A percentile compares a stretch with the other conserved stretches of the same genome.
Evolutionary conservation across 148 eudicot genomes (phyloP).

Genomic region (Fagopyrum tataricum): DNA sequence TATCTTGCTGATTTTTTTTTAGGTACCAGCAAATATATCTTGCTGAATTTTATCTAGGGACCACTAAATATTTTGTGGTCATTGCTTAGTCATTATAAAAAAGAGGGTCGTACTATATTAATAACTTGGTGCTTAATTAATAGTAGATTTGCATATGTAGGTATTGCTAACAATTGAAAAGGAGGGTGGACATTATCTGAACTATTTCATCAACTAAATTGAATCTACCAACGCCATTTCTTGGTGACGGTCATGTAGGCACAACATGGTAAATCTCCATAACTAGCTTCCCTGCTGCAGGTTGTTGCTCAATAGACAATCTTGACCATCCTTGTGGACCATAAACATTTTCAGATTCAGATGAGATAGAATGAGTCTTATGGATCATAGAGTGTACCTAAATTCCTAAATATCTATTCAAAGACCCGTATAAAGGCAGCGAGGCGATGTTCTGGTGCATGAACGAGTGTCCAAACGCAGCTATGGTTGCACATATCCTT

Average conservation of each 20-base stretch:
- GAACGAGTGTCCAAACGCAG: conserved; percentile 36
- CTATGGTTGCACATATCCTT: conserved; percentile 16
- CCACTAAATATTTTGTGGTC: conserved; percentile 8
- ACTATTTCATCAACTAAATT: conserved; percentile 19
- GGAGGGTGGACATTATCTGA: neutral
- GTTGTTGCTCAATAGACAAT: conserved; percentile 54
- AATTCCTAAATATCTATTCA: conserved; percentile 58
- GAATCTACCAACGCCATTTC: conserved; percentile 37
- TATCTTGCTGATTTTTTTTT: neutral
- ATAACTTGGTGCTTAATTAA: neutral
- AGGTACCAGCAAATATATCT: neutral
- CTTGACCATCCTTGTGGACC: conserved; percentile 60
- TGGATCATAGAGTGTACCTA: conserved; percentile 84
- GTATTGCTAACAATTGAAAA: conserved; percentile 7
- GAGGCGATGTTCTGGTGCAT: conserved; percentile 31
- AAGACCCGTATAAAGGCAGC: conserved; percentile 17
- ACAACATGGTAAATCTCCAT: conserved; percentile 17
- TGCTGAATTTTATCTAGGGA: neutral
- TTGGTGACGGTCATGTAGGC: conserved; percentile 18
- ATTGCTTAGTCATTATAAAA: conserved; percentile 1
- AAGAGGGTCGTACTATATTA: conserved; percentile 2
- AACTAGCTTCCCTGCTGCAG: conserved; percentile 48
- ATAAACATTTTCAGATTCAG: conserved; percentile 33
- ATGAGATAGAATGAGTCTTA: conserved; percentile 34
- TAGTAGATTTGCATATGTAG: neutral